phyloP scores from a whole-genome alignment of 257 asterid species.

The Solanum rostratum region DNA sequence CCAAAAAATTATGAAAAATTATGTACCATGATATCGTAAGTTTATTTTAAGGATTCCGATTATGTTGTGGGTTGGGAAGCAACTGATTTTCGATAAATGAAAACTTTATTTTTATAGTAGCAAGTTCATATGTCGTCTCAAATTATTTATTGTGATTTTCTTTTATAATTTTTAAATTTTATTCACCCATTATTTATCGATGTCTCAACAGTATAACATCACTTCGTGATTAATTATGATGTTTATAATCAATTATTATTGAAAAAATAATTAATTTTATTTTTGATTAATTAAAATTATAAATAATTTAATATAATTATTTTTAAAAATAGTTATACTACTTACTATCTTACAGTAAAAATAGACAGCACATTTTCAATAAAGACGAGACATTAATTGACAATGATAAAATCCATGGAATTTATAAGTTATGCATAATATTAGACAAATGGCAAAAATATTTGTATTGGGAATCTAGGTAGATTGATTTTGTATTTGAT shows the following conservation, averaged over 20 bases:
- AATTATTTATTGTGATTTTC: neutral
- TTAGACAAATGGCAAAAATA: neutral
- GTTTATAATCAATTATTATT: neutral
- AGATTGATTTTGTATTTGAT: neutral
- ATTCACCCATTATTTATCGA: neutral
- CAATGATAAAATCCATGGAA: neutral
- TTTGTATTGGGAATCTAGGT: neutral
- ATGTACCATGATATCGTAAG: neutral
- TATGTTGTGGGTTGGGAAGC: too few relatives aligned
- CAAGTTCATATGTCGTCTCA: neutral
- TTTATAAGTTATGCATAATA: neutral
- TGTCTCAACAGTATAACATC: neutral
- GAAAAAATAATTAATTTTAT: neutral
- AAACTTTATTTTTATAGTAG: neutral
- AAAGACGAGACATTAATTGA: neutral
- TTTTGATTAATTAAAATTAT: neutral
- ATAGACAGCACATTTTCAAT: neutral
- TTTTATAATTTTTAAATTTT: neutral
- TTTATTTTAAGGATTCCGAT: neutral
- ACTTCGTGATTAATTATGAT: neutral
- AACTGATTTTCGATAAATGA: neutral
- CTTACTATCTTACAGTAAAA: neutral
- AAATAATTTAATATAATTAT: too few relatives aligned
- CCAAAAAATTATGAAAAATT: too few relatives aligned
- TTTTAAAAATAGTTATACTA: too few relatives aligned